Evolutionary conservation across 805 yeast genomes (phyloP), one percentile per base, ranked within the genome.

Genomic region (Metschnikowia shivogae): DNA sequence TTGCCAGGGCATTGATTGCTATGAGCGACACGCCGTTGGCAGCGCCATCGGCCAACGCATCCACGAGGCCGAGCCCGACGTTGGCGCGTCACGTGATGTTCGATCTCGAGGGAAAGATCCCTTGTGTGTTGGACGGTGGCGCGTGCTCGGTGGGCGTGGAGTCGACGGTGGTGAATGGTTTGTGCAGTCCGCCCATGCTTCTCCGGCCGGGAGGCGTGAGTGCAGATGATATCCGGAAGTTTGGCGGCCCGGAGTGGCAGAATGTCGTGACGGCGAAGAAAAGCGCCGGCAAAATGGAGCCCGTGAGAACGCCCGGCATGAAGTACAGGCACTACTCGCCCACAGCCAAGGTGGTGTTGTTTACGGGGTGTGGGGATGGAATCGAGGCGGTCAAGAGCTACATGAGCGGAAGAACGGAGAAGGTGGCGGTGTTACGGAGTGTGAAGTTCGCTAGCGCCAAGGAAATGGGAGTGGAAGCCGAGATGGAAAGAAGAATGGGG

Each of bases 21-120:
- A 57, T 86, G 10, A 80, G 95, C 43, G 93, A 89, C 53, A 77
- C 86, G 1, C 98, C 99, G 1, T 65, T 93, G 31, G 99, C 99
- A 1, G 99, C 99, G 0, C 99, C 99, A 0, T 88, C 96, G 1
- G 99, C 99, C 2, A 93, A 93, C 64, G 92, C 97, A 1, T 89
- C 97, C 1, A 93, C 99, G 0, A 71, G 89, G 41, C 99, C 99
- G 1, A 86, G 96, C 14, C 97, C 98, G 1, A 93, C 99, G 0
- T 58, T 74, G 29, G 98, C 99, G 0, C 65, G 74, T 8, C 99
- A 93, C 61, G 99, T 93, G 0, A 78, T 67, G 53, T 80, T 81
- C 57, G 99, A 93, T 59, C 64, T 93, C 43, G 59, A 85, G 1
- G 92, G 89, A 0, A 80, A 76, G 49, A 88, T 93, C 11, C 96